Percentiles rank a stretch among this genome's conserved stretches.
These are phyloP conservation scores for Osmozyma mogii DNA, from an alignment of 805 yeast genomes.

Conservation along the genomic window DNA sequence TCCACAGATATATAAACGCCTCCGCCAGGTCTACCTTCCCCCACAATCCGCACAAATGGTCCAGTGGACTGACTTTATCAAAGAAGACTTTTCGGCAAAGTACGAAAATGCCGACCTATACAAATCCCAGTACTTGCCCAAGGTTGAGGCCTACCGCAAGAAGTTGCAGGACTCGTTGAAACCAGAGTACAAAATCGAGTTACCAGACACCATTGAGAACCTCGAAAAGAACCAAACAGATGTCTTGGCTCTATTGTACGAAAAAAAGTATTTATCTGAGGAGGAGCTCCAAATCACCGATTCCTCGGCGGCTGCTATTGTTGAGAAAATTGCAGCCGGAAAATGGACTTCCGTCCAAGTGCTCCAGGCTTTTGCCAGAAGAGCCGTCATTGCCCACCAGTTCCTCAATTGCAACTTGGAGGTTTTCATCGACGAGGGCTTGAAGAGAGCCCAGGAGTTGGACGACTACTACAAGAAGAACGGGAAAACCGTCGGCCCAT, in stretches of 20 bases:
- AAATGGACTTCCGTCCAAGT: constrained; percentile 44
- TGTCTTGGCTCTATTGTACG: constrained; percentile 25
- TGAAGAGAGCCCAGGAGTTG: constrained; percentile 44
- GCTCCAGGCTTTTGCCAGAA: constrained; percentile 55
- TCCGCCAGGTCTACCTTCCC: too few relatives aligned
- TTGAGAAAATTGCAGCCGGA: constrained; percentile 37
- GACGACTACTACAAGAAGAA: constrained; percentile 43
- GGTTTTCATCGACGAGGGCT: constrained; percentile 54
- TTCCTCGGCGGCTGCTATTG: constrained; percentile 34
- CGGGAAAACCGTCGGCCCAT: constrained; percentile 50
- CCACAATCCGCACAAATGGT: too few relatives aligned
- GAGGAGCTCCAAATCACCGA: constrained; percentile 39
- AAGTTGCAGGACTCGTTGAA: constrained; percentile 36
- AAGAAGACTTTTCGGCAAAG: constrained; percentile 20
- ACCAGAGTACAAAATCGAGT: constrained; percentile 23
- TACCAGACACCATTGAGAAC: constrained; percentile 26
- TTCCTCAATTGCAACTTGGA: constrained; percentile 54
- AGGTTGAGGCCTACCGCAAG: constrained; percentile 33
- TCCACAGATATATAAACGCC: too few relatives aligned
- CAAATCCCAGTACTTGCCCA: constrained; percentile 35
- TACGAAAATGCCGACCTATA: constrained; percentile 38
- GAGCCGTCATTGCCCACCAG: constrained; percentile 58
- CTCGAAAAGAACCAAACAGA: constrained; percentile 31
- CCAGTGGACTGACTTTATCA: constrained; percentile 18
- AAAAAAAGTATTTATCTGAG: constrained; percentile 26